Evolutionary conservation across 2,329 filamentous ascomycete species (phyloP).

Genomic region (Lachnellula cervina): DNA sequence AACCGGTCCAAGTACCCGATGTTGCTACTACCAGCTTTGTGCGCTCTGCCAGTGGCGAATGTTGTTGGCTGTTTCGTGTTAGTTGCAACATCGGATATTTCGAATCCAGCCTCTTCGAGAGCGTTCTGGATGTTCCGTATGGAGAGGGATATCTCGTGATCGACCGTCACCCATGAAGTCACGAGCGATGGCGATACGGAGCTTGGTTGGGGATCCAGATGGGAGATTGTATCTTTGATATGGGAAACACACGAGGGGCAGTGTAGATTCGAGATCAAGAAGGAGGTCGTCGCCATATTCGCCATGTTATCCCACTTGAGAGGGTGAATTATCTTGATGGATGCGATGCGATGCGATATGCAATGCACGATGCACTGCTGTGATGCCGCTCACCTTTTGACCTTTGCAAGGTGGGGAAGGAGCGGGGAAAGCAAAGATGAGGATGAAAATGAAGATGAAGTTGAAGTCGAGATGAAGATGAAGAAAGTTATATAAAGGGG

Average conservation of each 20-base stretch:
- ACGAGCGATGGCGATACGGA: conserved; percentile 67
- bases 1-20: conserved; percentile 27
- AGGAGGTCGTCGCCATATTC: conserved; percentile 29
- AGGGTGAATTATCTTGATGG: too few relatives aligned
- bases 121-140: conserved; percentile 41
- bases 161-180: conserved; percentile 62
- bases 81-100: conserved; percentile 40
- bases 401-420: too few relatives aligned
- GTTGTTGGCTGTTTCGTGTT: conserved; percentile 3
- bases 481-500: too few relatives aligned
- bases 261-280: conserved; percentile 70
- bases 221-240: conserved; percentile 54
- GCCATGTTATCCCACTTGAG: too few relatives aligned
- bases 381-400: too few relatives aligned
- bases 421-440: too few relatives aligned
- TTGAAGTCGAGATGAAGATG: too few relatives aligned
- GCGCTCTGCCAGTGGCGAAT: not conserved
- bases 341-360: too few relatives aligned
- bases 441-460: too few relatives aligned
- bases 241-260: conserved; percentile 68
- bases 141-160: conserved; percentile 43
- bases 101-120: conserved; percentile 55
- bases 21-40: conserved; percentile 14
- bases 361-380: too few relatives aligned
- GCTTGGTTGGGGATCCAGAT: conserved; percentile 42